phyloP scores from a whole-genome alignment of 129 eudicot species.

The Tanacetum coccineum region DNA sequence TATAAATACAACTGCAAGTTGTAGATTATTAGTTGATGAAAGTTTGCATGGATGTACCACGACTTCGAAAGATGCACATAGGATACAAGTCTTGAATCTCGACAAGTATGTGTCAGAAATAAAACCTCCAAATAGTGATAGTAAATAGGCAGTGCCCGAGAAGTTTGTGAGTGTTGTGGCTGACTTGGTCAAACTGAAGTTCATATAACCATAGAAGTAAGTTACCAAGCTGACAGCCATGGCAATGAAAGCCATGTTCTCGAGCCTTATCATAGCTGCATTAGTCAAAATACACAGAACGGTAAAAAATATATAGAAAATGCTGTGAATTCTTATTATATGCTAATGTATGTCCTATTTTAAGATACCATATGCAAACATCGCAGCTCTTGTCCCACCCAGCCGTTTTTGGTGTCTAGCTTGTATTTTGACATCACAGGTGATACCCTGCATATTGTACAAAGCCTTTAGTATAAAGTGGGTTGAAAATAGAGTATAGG shows the following conservation, averaged over 20 bases:
- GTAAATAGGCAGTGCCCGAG: constrained; percentile 64
- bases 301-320: neutral
- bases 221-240: constrained; percentile 62
- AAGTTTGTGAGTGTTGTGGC: constrained; percentile 71
- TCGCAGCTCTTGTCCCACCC: constrained; percentile 64
- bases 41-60: constrained; percentile 35
- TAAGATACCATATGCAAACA: constrained; percentile 54
- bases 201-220: constrained; percentile 74
- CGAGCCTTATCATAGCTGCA: constrained; percentile 63
- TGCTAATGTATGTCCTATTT: constrained; percentile 12
- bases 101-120: constrained; percentile 79
- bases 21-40: neutral
- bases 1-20: neutral
- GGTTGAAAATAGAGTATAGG: neutral
- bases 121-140: constrained; percentile 71
- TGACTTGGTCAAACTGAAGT: constrained; percentile 79
- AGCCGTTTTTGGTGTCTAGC: constrained; percentile 27
- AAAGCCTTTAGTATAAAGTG: constrained; percentile 2
- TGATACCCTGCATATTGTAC: constrained; percentile 39
- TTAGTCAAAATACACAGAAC: constrained; percentile 3
- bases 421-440: constrained; percentile 32
- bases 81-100: constrained; percentile 57
- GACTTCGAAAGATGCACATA: constrained; percentile 61
- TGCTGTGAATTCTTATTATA: neutral
- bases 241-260: constrained; percentile 60